These are phyloP conservation scores for Paramyrothecium sp. DNA, from an alignment of 2,329 filamentous ascomycete genomes.

Conservation along the genomic window DNA sequence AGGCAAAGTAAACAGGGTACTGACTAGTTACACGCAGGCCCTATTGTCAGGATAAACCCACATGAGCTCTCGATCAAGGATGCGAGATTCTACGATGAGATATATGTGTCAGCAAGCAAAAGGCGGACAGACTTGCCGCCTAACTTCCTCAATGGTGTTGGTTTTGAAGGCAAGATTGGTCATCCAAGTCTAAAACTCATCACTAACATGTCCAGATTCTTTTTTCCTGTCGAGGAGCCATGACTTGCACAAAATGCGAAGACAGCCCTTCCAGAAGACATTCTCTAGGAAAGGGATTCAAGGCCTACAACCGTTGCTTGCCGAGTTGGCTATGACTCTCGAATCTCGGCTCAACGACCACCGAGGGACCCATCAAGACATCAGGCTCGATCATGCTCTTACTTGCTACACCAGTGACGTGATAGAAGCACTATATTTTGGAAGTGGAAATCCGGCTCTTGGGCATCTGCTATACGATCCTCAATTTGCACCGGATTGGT, in stretches of 20 bases:
- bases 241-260: background rate
- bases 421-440: background rate
- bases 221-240: background rate
- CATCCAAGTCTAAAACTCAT: background rate
- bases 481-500: background rate
- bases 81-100: conserved; percentile 19
- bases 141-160: background rate
- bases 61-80: conserved; percentile 25
- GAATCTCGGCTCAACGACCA: background rate
- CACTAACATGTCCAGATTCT: background rate
- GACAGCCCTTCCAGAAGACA: background rate
- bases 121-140: background rate
- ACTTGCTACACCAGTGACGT: background rate
- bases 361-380: background rate
- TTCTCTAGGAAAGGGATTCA: background rate
- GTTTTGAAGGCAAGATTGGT: background rate
- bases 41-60: conserved; percentile 25
- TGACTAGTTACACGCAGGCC: conserved; percentile 13
- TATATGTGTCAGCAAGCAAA: conserved; percentile 10
- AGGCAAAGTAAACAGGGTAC: background rate
- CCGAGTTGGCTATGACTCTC: background rate
- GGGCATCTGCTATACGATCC: background rate
- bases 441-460: background rate
- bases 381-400: background rate
- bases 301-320: background rate